Evolutionary conservation across 768 basidiomycete genomes (phyloP).

Genomic region (Suillus subalutaceus): DNA sequence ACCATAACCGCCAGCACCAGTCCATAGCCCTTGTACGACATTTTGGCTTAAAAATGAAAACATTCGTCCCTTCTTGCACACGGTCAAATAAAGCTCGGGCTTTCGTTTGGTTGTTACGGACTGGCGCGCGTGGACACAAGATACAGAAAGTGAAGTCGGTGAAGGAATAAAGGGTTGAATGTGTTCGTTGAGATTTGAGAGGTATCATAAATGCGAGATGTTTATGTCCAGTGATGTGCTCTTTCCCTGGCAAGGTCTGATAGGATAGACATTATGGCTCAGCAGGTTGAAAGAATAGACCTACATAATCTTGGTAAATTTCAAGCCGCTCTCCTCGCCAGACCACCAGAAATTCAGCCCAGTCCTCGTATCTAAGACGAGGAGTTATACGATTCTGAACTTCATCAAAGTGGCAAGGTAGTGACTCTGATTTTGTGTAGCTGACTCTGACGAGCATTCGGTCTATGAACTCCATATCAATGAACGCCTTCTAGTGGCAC

Average conservation of each 20-base stretch:
- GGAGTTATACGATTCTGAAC: slow-evolving; percentile 63
- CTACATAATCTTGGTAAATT: slow-evolving; percentile 83
- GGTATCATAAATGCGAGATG: slow-evolving; percentile 81
- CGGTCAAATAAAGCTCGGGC: slow-evolving; percentile 52
- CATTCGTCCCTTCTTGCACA: slow-evolving; percentile 69
- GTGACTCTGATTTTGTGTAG: slow-evolving; percentile 56
- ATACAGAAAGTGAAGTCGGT: slow-evolving; percentile 84
- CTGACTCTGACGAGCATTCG: slow-evolving; percentile 85
- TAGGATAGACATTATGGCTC: slow-evolving; percentile 7
- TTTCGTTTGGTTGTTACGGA: slow-evolving; percentile 40
- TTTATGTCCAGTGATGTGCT: slow-evolving; percentile 72
- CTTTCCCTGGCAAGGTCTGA: slow-evolving; percentile 67
- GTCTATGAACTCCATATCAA: slow-evolving; percentile 52
- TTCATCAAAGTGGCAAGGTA: slow-evolving; percentile 66
- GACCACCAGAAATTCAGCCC: slow-evolving; percentile 84
- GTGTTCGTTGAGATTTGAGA: slow-evolving; percentile 60
- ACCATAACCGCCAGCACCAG: slow-evolving; percentile 93
- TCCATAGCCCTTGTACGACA: slow-evolving; percentile 79
- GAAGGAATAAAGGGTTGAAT: slow-evolving; percentile 85
- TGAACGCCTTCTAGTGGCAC: background rate
- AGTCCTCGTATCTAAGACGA: slow-evolving; percentile 62
- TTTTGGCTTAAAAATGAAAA: slow-evolving; percentile 86
- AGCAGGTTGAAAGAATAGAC: slow-evolving; percentile 26
- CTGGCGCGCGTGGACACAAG: slow-evolving; percentile 59
- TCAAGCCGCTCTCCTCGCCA: slow-evolving; percentile 82